A percentile compares a stretch with the other conserved stretches of the same genome.
These are phyloP conservation scores for Scheffersomyces stipitis DNA, from an alignment of 805 yeast species.

Conservation along the genomic window DNA sequence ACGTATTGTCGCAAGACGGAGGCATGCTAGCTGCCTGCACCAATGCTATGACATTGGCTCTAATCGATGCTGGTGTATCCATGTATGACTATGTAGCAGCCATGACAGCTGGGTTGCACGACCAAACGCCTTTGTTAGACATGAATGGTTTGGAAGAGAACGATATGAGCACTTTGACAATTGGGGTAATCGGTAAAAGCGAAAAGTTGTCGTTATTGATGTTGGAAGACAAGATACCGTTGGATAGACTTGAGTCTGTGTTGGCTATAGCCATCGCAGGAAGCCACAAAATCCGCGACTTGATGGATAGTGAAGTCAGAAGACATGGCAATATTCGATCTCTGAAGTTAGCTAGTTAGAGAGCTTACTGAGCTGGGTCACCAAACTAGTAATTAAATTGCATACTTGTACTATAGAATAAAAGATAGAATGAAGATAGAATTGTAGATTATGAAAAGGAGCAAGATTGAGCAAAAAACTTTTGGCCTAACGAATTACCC, in stretches of 20 bases:
- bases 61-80: conserved; percentile 93
- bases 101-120: conserved; percentile 76
- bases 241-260: conserved; percentile 74
- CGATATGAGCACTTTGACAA: conserved; percentile 77
- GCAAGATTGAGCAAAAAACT: too few species aligned
- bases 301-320: conserved; percentile 85
- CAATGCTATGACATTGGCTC: conserved; percentile 84
- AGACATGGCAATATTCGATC: conserved; percentile 64
- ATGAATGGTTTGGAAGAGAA: conserved; percentile 78
- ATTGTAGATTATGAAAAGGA: too few species aligned
- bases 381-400: background rate
- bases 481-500: too few species aligned
- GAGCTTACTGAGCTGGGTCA: too few species aligned
- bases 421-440: too few species aligned
- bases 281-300: conserved; percentile 72
- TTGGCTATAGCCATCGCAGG: conserved; percentile 86
- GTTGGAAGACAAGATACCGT: conserved; percentile 80
- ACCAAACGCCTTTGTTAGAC: conserved; percentile 75
- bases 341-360: conserved; percentile 33
- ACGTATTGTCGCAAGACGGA: conserved; percentile 88
- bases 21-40: conserved; percentile 76
- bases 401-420: conserved; percentile 5
- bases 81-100: conserved; percentile 89
- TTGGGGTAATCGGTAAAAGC: conserved; percentile 81
- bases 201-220: conserved; percentile 76